Evolutionary conservation across 2,329 filamentous ascomycete species (phyloP).

Genomic region (Xylariaceae sp.): DNA sequence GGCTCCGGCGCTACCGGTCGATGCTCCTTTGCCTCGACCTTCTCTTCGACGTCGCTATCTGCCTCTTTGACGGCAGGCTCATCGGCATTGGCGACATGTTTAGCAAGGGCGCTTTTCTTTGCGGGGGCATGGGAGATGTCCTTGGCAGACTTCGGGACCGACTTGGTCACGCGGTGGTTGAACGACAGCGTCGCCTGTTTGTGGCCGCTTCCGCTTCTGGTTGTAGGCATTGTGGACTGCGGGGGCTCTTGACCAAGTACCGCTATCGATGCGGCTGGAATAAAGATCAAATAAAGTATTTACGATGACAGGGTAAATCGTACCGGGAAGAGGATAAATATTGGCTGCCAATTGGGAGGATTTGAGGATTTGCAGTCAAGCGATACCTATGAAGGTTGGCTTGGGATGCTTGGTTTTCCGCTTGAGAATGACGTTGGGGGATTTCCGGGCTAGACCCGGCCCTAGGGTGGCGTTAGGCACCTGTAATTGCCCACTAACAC

Average conservation of each 20-base stretch:
- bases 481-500: background rate
- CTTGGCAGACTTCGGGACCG: slow-evolving; percentile 45
- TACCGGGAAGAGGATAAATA: background rate
- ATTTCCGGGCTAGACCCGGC: slow-evolving; percentile 11
- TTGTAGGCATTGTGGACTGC: slow-evolving; percentile 42
- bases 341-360: background rate
- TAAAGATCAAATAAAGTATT: background rate
- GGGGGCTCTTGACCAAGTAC: background rate
- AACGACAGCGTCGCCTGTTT: slow-evolving; percentile 57
- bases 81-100: slow-evolving; percentile 26
- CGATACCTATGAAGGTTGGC: background rate
- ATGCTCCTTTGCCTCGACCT: slow-evolving; percentile 17
- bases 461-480: background rate
- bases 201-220: slow-evolving; percentile 39
- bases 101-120: slow-evolving; percentile 34
- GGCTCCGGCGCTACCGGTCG: slow-evolving; percentile 18
- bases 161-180: slow-evolving; percentile 54
- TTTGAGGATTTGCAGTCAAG: background rate
- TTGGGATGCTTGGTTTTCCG: slow-evolving; percentile 2
- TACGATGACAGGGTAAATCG: background rate
- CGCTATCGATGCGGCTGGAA: background rate
- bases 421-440: slow-evolving; percentile 29
- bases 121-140: slow-evolving; percentile 36
- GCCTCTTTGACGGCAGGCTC: slow-evolving; percentile 12
- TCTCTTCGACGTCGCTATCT: slow-evolving; percentile 24